Evolutionary conservation across 768 basidiomycete species (phyloP).

Genomic region (Leccinum variicolor): DNA sequence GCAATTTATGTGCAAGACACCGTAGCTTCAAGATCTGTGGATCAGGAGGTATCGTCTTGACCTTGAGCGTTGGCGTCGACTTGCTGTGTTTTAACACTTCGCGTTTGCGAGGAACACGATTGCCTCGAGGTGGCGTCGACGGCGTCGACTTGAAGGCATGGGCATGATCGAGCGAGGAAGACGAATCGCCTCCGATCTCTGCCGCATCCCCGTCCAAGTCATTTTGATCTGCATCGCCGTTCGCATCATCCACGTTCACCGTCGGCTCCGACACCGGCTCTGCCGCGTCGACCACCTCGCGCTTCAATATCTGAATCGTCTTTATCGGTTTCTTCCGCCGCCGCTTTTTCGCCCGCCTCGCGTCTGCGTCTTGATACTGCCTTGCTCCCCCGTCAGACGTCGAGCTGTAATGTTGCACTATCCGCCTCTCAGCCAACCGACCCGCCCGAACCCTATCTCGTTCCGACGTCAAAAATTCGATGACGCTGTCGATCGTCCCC

Average conservation of each 20-base stretch:
- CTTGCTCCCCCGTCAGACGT: constrained; percentile 37
- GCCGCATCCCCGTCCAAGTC: constrained; percentile 9
- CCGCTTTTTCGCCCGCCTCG: constrained; percentile 37
- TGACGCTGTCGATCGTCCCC: constrained; percentile 68
- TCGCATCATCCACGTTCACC: constrained; percentile 18
- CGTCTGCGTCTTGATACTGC: constrained; percentile 38
- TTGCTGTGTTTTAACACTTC: constrained; percentile 38
- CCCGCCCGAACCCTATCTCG: constrained; percentile 54
- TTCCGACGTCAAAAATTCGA: constrained; percentile 74
- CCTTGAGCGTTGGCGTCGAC: constrained; percentile 45
- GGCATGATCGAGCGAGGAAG: constrained; percentile 27
- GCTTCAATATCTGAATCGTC: constrained; percentile 28
- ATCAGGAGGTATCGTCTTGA: constrained; percentile 41
- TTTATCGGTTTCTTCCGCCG: constrained; percentile 35
- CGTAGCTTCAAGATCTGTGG: constrained; percentile 49
- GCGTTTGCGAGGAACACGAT: constrained; percentile 20
- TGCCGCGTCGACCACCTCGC: constrained; percentile 13
- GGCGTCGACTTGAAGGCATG: constrained; percentile 24
- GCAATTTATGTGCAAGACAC: constrained; percentile 53
- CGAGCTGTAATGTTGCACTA: constrained; percentile 28
- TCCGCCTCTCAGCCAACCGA: constrained; percentile 26
- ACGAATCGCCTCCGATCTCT: constrained; percentile 25
- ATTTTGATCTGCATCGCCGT: constrained; percentile 28
- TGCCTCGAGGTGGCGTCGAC: constrained; percentile 30
- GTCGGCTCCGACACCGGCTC: constrained; percentile 25